Conservation (phyloP, 163 green algal species). For the Scenedesmus sp. region DNA sequence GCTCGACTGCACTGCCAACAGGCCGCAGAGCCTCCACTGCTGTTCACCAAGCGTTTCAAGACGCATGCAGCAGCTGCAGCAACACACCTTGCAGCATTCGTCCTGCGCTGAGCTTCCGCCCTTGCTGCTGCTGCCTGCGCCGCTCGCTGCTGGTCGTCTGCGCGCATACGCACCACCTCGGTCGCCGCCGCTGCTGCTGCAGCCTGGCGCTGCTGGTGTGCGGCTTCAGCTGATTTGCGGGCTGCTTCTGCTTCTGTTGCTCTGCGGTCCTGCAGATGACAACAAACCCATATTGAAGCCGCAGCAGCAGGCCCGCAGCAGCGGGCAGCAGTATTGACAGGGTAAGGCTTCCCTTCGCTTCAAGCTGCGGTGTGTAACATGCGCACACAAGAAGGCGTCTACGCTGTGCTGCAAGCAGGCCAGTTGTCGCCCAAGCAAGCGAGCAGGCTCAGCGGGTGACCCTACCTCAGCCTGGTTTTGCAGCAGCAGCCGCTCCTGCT, state of each 20-base stretch:
- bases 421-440: background rate
- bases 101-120: conserved; percentile 51
- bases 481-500: conserved; percentile 55
- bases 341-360: no score
- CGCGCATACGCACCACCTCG: background rate
- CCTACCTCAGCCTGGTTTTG: conserved; percentile 48
- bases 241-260: conserved; percentile 15
- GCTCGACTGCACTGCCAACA: background rate
- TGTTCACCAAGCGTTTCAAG: background rate
- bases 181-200: conserved; percentile 33
- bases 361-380: background rate
- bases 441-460: background rate
- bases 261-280: background rate
- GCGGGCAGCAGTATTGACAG: no score
- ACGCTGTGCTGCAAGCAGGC: background rate
- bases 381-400: background rate
- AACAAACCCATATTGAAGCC: background rate
- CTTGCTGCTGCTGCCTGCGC: conserved; percentile 20
- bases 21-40: background rate
- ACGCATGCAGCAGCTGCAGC: background rate
- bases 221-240: background rate
- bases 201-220: conserved; percentile 35
- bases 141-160: conserved; percentile 7
- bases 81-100: background rate
- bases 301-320: background rate